phyloP scores from a whole-genome alignment of 2,329 filamentous ascomycete genomes.

The Fusarium nelsonii region DNA sequence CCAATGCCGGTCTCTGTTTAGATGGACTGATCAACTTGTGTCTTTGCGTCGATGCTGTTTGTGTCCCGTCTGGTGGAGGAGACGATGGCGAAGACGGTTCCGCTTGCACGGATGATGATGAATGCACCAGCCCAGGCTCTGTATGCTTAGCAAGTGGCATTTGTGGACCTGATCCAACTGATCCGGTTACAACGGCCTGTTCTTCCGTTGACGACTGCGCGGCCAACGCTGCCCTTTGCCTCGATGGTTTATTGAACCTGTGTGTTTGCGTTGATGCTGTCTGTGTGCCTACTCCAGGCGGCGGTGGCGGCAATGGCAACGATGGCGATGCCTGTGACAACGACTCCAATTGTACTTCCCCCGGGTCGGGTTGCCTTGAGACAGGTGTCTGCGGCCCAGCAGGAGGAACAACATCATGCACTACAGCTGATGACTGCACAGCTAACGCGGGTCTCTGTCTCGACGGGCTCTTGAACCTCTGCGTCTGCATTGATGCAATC shows the following conservation, averaged over 20 bases:
- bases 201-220: neutral
- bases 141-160: neutral
- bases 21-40: neutral
- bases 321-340: neutral
- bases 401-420: neutral
- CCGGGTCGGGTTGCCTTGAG: neutral
- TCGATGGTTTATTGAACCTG: neutral
- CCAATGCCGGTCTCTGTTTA: neutral
- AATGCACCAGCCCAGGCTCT: neutral
- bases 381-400: constrained; percentile 1
- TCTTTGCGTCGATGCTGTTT: neutral
- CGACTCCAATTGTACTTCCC: neutral
- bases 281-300: neutral
- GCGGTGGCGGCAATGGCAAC: neutral
- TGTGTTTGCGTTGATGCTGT: constrained; percentile 1
- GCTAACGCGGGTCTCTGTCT: neutral
- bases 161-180: neutral
- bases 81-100: neutral
- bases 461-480: neutral
- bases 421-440: neutral
- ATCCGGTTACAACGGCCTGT: neutral
- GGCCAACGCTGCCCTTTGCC: neutral
- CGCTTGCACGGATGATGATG: neutral
- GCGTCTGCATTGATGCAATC: neutral
- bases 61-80: neutral